Conservation (phyloP, 2,329 filamentous ascomycete genomes). For the Trichoderma asperellum region DNA sequence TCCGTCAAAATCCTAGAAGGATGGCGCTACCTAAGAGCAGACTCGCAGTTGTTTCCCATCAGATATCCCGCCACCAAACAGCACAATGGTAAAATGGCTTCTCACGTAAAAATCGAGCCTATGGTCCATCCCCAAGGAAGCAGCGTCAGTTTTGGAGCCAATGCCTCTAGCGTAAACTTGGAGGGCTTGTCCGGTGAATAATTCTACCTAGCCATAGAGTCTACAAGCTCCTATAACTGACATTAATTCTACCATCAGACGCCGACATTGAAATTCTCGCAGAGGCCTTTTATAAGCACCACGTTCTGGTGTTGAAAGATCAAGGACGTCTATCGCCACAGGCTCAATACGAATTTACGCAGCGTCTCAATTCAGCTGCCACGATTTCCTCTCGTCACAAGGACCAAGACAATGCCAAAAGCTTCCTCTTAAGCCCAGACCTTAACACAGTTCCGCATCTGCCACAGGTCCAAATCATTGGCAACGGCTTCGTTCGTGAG, state of each 20-base stretch:
- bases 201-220: no score
- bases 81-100: background rate
- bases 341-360: background rate
- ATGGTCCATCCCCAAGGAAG: background rate
- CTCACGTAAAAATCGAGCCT: background rate
- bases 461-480: conserved; percentile 8
- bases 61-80: background rate
- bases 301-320: background rate
- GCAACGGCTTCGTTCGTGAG: background rate
- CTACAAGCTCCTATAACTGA: background rate
- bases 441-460: conserved; percentile 5
- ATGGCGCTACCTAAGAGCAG: background rate
- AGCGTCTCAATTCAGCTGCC: background rate
- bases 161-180: background rate
- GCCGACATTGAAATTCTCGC: background rate
- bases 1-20: background rate
- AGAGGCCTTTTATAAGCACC: background rate
- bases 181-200: background rate
- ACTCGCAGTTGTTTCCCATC: background rate
- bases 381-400: background rate
- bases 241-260: background rate
- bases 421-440: background rate
- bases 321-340: background rate
- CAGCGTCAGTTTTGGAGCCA: background rate
- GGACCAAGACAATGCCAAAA: background rate